Conservation (phyloP, 306 rosid genomes). For the Cucurbita argyrosperma region DNA sequence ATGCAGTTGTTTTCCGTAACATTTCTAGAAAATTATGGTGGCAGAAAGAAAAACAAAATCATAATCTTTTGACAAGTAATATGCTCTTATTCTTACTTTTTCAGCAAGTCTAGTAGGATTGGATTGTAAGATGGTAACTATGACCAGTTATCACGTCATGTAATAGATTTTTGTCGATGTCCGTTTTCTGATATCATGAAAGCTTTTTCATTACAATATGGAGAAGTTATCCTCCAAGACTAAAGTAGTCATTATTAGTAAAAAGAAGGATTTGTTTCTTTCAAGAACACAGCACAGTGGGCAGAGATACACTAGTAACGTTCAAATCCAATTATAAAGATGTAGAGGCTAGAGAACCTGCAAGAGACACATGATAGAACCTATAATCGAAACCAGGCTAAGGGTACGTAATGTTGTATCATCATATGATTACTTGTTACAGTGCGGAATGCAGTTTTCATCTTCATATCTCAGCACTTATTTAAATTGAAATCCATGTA, state of each 20-base stretch:
- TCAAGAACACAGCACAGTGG: background rate
- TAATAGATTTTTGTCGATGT: background rate
- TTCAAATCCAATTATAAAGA: background rate
- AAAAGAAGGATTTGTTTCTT: background rate
- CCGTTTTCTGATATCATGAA: background rate
- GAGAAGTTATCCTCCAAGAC: background rate
- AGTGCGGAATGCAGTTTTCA: background rate
- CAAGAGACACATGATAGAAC: background rate
- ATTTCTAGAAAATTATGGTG: background rate
- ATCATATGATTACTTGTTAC: background rate
- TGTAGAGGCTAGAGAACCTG: background rate
- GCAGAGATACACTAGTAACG: background rate
- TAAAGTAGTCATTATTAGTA: background rate
- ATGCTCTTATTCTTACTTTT: background rate
- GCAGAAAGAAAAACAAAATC: background rate
- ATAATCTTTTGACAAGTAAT: background rate
- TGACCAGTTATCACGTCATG: background rate
- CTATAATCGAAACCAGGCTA: background rate
- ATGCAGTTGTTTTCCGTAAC: background rate
- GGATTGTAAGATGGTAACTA: background rate
- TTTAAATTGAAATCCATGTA: background rate
- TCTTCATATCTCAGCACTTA: background rate
- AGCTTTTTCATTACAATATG: background rate
- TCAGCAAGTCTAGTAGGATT: background rate
- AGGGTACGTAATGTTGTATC: background rate